These are phyloP conservation scores for Ceratocystis colombiana DNA, from an alignment of 2,329 filamentous ascomycete species.

Conservation along the genomic window DNA sequence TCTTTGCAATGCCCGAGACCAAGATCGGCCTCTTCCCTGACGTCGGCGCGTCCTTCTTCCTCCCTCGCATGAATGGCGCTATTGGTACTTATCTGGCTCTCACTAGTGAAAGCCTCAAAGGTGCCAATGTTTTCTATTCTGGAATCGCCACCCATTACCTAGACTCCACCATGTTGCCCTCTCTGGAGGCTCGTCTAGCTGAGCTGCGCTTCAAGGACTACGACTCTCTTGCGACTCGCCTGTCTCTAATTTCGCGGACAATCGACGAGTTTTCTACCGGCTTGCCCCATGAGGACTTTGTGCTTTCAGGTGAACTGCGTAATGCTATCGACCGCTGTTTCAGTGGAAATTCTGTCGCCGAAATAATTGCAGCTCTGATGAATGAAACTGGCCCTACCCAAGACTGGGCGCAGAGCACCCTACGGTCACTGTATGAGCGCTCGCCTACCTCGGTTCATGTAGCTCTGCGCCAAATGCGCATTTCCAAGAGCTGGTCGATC, in stretches of 20 bases:
- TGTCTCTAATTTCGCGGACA: conserved; percentile 68
- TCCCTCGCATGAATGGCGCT: conserved; percentile 76
- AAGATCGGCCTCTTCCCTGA: conserved; percentile 98
- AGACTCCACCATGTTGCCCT: conserved; percentile 75
- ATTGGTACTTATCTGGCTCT: conserved; percentile 88
- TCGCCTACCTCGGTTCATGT: conserved; percentile 85
- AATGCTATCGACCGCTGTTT: conserved; percentile 79
- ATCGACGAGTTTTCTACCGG: conserved; percentile 88
- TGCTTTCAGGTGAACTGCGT: conserved; percentile 58
- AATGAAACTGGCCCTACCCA: conserved; percentile 41
- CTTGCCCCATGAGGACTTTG: conserved; percentile 61
- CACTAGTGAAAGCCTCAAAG: conserved; percentile 73
- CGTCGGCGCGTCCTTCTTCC: conserved; percentile 91
- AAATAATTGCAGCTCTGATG: conserved; percentile 60
- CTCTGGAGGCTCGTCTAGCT: conserved; percentile 72
- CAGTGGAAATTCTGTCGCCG: conserved; percentile 52
- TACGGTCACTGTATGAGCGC: conserved; percentile 62
- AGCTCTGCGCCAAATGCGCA: conserved; percentile 68
- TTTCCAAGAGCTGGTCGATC: conserved; percentile 69
- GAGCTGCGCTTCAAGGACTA: conserved; percentile 84
- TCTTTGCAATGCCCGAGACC: conserved; percentile 98
- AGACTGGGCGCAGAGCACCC: conserved; percentile 69
- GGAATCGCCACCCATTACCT: conserved; percentile 94
- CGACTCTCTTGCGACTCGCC: conserved; percentile 50
- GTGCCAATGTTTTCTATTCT: conserved; percentile 78